A percentile compares a stretch with the other conserved stretches of the same genome.
These are phyloP conservation scores for Neurospora sp. DNA, from an alignment of 495 filamentous ascomycete genomes.

Conservation along the genomic window DNA sequence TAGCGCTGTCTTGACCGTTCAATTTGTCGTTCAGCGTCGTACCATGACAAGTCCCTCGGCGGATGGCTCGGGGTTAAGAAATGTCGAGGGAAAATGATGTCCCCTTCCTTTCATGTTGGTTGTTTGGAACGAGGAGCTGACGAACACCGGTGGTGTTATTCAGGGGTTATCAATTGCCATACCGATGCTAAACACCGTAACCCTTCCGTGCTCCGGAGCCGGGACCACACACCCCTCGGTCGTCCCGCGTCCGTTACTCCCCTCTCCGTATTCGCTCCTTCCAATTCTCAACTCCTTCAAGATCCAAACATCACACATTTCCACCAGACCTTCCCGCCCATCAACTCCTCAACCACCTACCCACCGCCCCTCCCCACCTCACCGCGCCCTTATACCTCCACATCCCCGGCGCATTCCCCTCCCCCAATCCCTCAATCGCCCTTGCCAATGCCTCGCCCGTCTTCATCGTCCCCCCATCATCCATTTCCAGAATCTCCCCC, in stretches of 20 bases:
- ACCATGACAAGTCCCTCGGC: not conserved
- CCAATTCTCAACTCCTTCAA: not conserved
- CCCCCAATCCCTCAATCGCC: conserved; percentile 63
- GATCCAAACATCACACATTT: not conserved
- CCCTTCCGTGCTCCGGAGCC: not conserved
- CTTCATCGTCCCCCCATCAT: conserved; percentile 61
- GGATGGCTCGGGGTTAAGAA: not conserved
- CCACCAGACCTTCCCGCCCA: not conserved
- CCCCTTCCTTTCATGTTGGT: not conserved
- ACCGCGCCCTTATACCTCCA: conserved; percentile 57
- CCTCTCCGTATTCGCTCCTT: not conserved
- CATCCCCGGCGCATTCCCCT: conserved; percentile 59
- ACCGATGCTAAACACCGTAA: not conserved
- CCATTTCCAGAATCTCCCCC: conserved; percentile 54
- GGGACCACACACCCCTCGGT: too few species aligned
- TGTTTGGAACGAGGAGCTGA: not conserved
- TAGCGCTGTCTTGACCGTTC: not conserved
- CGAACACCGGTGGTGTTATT: not conserved
- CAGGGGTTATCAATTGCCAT: not conserved
- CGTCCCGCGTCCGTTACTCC: too few species aligned
- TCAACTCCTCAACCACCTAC: not conserved
- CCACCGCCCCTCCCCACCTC: conserved; percentile 54
- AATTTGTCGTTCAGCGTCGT: not conserved
- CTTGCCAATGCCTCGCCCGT: conserved; percentile 50
- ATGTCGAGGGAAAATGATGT: not conserved